Percentiles rank a stretch among this genome's conserved stretches.
Conservation (phyloP, 805 yeast genomes). For the Yamadazyma tumulicola region DNA sequence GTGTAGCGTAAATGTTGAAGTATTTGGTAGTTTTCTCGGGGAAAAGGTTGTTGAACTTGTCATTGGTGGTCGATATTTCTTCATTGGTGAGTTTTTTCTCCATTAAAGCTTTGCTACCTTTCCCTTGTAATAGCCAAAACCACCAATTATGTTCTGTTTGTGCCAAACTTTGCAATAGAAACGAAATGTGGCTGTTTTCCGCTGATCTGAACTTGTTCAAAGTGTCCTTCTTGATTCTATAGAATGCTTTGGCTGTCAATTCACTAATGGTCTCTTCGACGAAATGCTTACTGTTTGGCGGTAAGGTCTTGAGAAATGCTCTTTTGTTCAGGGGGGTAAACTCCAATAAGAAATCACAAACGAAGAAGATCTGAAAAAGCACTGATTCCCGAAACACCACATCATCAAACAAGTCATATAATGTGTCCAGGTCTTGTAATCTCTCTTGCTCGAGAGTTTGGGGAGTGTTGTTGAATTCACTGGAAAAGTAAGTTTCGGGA, state of each 20-base stretch:
- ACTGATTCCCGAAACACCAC: conserved; percentile 24
- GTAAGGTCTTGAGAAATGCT: conserved; percentile 19
- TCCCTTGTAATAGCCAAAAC: conserved; percentile 36
- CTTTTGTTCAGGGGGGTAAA: conserved; percentile 20
- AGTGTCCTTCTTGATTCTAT: conserved; percentile 26
- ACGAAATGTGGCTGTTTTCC: conserved; percentile 26
- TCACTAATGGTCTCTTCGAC: conserved; percentile 24
- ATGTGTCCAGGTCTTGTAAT: conserved; percentile 22
- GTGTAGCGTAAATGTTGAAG: conserved; percentile 40
- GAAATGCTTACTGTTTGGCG: conserved; percentile 32
- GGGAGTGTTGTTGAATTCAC: conserved; percentile 23
- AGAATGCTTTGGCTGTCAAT: conserved; percentile 10
- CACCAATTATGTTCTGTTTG: conserved; percentile 35
- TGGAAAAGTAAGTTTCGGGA: conserved; percentile 36
- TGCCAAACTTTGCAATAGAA: conserved; percentile 23
- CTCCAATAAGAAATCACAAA: conserved; percentile 28
- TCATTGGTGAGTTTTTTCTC: conserved; percentile 16
- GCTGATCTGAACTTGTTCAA: conserved; percentile 16
- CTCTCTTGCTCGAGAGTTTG: conserved; percentile 14
- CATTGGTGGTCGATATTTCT: conserved; percentile 17
- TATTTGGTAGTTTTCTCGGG: conserved; percentile 34
- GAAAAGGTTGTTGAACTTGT: conserved; percentile 16
- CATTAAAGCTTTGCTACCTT: conserved; percentile 27
- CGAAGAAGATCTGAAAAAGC: conserved; percentile 28
- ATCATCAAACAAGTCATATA: conserved; percentile 22